phyloP scores from a whole-genome alignment of 805 yeast genomes.

The fission yeast (Schizosaccharomyces pombe) region ASM294v3 CU329670.1:1264501-1265000 shows the following conservation, averaged over 20 bases:
- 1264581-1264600: constrained; percentile 63
- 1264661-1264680: constrained; percentile 68
- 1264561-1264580: constrained; percentile 97
- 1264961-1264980: constrained; percentile 92
- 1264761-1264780: constrained; percentile 99
- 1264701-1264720: constrained; percentile 77
- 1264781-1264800: constrained; percentile 79
- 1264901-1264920: constrained; percentile 83
- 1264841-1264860: constrained; percentile 84
- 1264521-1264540: constrained; percentile 96
- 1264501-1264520: constrained; percentile 89
- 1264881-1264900: constrained; percentile 90
- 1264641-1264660: constrained; percentile 83
- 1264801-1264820: constrained; percentile 62
- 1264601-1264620: constrained; percentile 96
- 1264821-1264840: constrained; percentile 97
- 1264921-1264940: constrained; percentile 84
- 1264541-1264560: constrained; percentile 84
- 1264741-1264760: constrained; percentile 94
- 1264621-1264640: constrained; percentile 98
- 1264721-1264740: constrained; percentile 79
- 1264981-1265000: constrained; percentile 78
- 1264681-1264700: constrained; percentile 77
- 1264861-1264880: constrained; percentile 61
- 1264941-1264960: constrained; percentile 80